Base-by-base conservation (phyloP, 1,284 basidiomycete species). In the Cryptococcus amylolentus region DNA sequence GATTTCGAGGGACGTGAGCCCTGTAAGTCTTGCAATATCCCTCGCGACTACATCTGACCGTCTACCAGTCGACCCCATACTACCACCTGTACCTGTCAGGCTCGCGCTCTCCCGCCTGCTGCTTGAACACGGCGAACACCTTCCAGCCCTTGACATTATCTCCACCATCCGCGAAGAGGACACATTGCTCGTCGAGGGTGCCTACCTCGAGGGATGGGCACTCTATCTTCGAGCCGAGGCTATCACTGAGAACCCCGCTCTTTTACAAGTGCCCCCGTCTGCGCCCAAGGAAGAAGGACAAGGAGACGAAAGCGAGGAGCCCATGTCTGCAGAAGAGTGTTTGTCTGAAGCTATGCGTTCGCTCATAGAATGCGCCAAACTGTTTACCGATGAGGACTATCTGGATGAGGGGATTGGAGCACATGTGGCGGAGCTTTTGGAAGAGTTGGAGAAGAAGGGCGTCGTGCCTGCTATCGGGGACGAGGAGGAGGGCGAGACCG, bases 131-230 rank as follows among this genome's bases (percentile, higher is more conserved):
- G 80, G 81, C n/a, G 73, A 85, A 40, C 86, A 85, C 77, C 78
- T 84, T 26, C 81, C 83, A 14, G 91, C 91, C 1, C 78, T 95
- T 13, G 79, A 88, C 42, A 85, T 93, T 5, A 77, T 96, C 13
- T 84, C 89, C 43, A 87, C 86, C 5, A 82, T 93, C 27, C 87
- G 94, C 73, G 84, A 87, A 12, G 81, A 86, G 12, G 90, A 95
- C 75, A 89, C 92, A 63, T 84, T 91, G 68, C 88, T 92, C 55
- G 86, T 93, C 6, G 92, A 95, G 69, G 90, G 88, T 3, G 94
- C 91, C 84, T 96, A 96, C 73, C 83, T 95, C n/a, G 89, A 93
- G 72, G 93, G 91, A 52, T 94, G 91, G 90, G 88, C 89, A 57
- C 92, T 91, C 81, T 91, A 86, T 79, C 79, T 94, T 43, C 68